Base-by-base conservation (phyloP, 257 asterid genomes). In the Fraxinus cuspidata region DNA sequence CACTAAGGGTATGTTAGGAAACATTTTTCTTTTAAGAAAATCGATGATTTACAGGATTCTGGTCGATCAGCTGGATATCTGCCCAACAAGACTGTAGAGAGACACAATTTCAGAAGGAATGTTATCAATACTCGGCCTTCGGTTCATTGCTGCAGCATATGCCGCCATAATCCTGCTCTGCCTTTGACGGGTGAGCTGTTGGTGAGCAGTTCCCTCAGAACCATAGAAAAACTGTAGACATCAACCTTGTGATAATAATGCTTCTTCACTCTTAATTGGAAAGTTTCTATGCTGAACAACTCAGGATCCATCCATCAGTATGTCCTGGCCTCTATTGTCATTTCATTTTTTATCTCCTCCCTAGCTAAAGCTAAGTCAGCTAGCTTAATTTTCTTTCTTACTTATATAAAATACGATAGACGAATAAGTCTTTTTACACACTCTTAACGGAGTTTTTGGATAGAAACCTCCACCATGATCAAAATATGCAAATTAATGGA, bases 221-320 rank as follows among this genome's bases (percentile, higher is more conserved):
- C 83, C 85, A 91, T 77, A n/a, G 96, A 86, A 83, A 89, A 91
- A 80, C 91, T 89, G 79, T 89, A 91, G 47, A 91, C 92, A 74
- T 91, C 94, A 18, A 89, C 96, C 79, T 89, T 89, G 81, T 86
- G 91, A 71, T 89, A 84, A 28, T 86, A 91, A 40, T 85, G 73
- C 85, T 86, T 89, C 89, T 81, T 89, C 65, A 31, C 81, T 64
- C 92, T 94, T 75, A 75, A 2, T 19, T 37, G 76, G 23, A 83
- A 72, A 56, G 85, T 79, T 40, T 85, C 90, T 28, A 58, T 23
- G 51, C 82, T 85, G 81, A 89, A 86, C 85, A 90, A 34, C 94
- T 88, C 96, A 29, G 93, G 93, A 65, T 93, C 93, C 93, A 88
- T 88, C 93, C 92, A 90, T 35, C 96, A 88, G 58, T 90, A 90